Evolutionary conservation across 805 yeast genomes (phyloP).

Genomic region (Ogataea neopini): DNA sequence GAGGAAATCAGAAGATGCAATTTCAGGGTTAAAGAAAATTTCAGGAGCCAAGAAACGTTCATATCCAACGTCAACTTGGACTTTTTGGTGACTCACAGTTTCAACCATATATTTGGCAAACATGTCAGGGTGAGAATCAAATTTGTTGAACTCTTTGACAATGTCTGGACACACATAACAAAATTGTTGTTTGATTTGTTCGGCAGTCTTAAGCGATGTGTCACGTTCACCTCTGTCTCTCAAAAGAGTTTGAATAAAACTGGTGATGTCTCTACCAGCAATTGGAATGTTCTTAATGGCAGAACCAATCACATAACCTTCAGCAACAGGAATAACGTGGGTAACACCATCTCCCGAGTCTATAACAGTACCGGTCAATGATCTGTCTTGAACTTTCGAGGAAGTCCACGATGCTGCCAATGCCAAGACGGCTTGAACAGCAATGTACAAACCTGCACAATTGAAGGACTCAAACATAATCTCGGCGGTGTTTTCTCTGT

Average conservation of each 20-base stretch:
- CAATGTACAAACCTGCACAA: conserved; percentile 97
- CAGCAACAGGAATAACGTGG: conserved; percentile 98
- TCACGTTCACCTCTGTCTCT: conserved; percentile 97
- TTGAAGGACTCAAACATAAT: conserved; percentile 98
- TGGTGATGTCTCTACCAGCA: conserved; percentile 97
- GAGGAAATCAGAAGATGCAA: conserved; percentile 89
- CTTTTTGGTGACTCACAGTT: conserved; percentile 64
- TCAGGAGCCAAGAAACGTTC: conserved; percentile 99
- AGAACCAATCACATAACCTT: conserved; percentile 97
- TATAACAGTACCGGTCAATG: conserved; percentile 96
- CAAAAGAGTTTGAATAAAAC: conserved; percentile 85
- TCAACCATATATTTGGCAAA: conserved; percentile 93
- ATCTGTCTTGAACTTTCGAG: conserved; percentile 89
- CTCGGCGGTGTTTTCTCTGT: conserved; percentile 97
- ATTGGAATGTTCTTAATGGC: conserved; percentile 97
- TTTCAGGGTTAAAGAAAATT: conserved; percentile 96
- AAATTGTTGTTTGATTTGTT: conserved; percentile 92
- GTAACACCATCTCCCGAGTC: conserved; percentile 99
- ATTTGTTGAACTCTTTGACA: conserved; percentile 92
- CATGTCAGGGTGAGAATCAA: conserved; percentile 90
- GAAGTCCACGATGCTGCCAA: conserved; percentile 99
- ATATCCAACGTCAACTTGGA: conserved; percentile 89
- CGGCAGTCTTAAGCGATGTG: conserved; percentile 93
- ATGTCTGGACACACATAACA: conserved; percentile 98
- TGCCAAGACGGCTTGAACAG: conserved; percentile 98